phyloP scores from a whole-genome alignment of 1,284 basidiomycete genomes.

The Testicularia cyperi region DNA sequence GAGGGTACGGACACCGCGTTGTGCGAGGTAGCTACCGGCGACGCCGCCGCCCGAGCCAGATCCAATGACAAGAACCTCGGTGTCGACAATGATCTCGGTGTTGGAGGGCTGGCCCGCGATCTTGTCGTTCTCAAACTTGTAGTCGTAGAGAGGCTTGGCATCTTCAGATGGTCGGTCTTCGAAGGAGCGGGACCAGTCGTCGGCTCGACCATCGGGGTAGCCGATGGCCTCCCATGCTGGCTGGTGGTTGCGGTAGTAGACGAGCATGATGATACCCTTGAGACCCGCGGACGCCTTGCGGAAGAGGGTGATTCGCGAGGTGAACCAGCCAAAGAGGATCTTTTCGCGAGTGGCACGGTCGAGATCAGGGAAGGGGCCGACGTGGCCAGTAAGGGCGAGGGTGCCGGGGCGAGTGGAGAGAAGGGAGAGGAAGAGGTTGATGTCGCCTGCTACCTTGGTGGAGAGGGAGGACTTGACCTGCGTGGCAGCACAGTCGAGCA shows the following conservation, averaged over 20 bases:
- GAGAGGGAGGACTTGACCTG: slow-evolving; percentile 43
- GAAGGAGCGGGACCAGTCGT: slow-evolving; percentile 43
- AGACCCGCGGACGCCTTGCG: slow-evolving; percentile 53
- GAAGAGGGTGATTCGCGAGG: slow-evolving; percentile 44
- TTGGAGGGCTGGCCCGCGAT: slow-evolving; percentile 36
- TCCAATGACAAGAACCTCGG: slow-evolving; percentile 61
- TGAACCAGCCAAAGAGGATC: slow-evolving; percentile 42
- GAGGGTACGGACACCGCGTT: slow-evolving; percentile 60
- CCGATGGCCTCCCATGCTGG: slow-evolving; percentile 55
- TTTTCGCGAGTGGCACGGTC: slow-evolving; percentile 25
- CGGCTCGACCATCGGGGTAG: slow-evolving; percentile 46
- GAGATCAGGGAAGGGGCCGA: slow-evolving; percentile 51
- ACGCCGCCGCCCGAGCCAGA: slow-evolving; percentile 63
- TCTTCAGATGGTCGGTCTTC: slow-evolving; percentile 13
- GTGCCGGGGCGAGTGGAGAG: slow-evolving; percentile 50
- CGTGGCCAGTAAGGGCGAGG: slow-evolving; percentile 45
- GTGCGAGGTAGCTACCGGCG: slow-evolving; percentile 57
- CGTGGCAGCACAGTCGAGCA: slow-evolving; percentile 49
- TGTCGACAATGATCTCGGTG: slow-evolving; percentile 46
- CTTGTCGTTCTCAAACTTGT: slow-evolving; percentile 55
- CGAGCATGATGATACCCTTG: slow-evolving; percentile 44
- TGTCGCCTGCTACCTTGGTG: slow-evolving; percentile 30
- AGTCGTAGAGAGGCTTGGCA: slow-evolving; percentile 35
- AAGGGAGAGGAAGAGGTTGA: slow-evolving; percentile 46
- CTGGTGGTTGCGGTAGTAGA: slow-evolving; percentile 51